Evolutionary conservation across 768 basidiomycete species (phyloP).

Genomic region (Mycena crocata): DNA sequence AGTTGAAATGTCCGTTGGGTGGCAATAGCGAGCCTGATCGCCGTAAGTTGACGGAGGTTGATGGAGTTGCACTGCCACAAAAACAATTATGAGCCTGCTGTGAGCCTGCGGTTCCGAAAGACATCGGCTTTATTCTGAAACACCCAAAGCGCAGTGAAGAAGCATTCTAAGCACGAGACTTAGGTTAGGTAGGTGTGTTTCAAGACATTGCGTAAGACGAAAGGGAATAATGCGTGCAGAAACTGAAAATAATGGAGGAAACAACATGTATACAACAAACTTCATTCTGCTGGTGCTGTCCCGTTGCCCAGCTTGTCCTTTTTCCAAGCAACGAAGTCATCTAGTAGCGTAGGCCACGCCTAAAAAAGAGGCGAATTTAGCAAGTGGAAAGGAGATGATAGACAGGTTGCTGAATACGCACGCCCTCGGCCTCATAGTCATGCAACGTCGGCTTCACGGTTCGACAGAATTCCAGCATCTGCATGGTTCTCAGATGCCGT

Average conservation of each 20-base stretch:
- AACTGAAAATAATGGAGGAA: neutral
- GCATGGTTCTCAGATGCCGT: conserved; percentile 19
- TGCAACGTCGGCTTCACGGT: conserved; percentile 68
- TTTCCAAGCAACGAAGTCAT: conserved; percentile 83
- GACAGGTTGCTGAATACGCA: conserved; percentile 52
- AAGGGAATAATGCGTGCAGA: conserved; percentile 17
- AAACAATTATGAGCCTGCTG: neutral
- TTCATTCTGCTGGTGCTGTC: conserved; percentile 22
- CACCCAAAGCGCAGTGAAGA: too few relatives aligned
- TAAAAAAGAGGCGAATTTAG: conserved; percentile 42
- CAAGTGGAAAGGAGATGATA: neutral
- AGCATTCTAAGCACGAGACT: conserved; percentile 12
- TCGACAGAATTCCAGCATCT: conserved; percentile 84
- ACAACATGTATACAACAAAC: too few relatives aligned
- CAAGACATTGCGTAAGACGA: conserved; percentile 14
- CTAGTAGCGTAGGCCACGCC: conserved; percentile 88
- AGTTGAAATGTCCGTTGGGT: too few relatives aligned
- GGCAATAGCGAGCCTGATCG: too few relatives aligned
- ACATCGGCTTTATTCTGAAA: too few relatives aligned
- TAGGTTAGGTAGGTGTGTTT: conserved; percentile 3
- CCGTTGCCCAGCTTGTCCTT: conserved; percentile 39
- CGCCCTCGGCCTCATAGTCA: conserved; percentile 83
- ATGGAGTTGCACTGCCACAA: neutral
- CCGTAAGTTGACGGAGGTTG: too few relatives aligned
- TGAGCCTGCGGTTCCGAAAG: too few relatives aligned